Evolutionary conservation across 2,329 filamentous ascomycete genomes (phyloP).

Genomic region (Peltaster fructicola): DNA sequence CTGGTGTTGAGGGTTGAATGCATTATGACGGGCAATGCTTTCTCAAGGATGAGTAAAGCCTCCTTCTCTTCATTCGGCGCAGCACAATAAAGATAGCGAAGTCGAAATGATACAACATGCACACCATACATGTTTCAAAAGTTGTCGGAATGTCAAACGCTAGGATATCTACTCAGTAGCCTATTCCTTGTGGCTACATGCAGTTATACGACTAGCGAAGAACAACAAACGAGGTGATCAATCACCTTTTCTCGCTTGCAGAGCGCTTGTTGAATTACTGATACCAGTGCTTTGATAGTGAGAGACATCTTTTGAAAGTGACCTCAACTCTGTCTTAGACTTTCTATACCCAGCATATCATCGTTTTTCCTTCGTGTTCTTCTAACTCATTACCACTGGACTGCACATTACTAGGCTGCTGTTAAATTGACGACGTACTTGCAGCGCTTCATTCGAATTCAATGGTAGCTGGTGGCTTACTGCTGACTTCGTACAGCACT

Average conservation of each 20-base stretch:
- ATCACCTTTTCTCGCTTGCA: conserved; percentile 52
- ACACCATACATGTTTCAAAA: neutral
- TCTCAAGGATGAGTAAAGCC: conserved; percentile 4
- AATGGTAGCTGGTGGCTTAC: conserved; percentile 54
- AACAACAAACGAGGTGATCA: conserved; percentile 42
- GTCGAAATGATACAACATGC: conserved; percentile 5
- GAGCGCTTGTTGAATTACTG: conserved; percentile 54
- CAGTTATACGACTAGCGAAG: conserved; percentile 92
- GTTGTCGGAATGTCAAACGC: conserved; percentile 1
- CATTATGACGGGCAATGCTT: conserved; percentile 3
- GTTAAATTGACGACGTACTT: neutral
- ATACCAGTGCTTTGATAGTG: conserved; percentile 68
- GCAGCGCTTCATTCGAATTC: conserved; percentile 45
- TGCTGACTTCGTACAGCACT: conserved; percentile 52
- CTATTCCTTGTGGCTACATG: conserved; percentile 49
- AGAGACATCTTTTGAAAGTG: conserved; percentile 41
- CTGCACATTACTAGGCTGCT: no score
- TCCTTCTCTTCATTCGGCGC: conserved; percentile 4
- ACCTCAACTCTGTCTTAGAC: neutral
- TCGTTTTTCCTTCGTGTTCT: neutral
- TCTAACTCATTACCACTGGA: neutral
- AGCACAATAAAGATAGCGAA: conserved; percentile 4
- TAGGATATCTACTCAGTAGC: conserved; percentile 68
- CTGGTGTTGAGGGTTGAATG: conserved; percentile 3
- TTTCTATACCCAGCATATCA: neutral